Evolutionary conservation across 2,329 filamentous ascomycete genomes (phyloP), one percentile per base, ranked within the genome.

Genomic region (Didymella segeticola): DNA sequence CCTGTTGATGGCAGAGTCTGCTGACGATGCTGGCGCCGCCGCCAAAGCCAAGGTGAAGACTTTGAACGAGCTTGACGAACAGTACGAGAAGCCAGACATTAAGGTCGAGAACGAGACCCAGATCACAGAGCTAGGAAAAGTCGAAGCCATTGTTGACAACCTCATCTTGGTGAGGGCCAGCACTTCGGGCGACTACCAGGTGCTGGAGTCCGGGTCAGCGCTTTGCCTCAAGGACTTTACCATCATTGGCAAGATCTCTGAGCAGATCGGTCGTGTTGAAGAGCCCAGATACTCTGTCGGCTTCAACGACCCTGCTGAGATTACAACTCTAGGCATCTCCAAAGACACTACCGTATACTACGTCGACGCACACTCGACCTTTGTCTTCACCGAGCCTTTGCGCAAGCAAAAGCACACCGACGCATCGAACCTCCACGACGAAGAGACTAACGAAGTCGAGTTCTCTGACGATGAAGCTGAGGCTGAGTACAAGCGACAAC

Each of bases 381-480:
- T 89, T 65, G 91, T 96, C 49, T 95, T 96, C 69, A 97, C 93
- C 0, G 85, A 95, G 71, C 86, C 88, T 6, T 79, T 98, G 52
- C 89, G 89, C 74, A 83, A 82, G 46, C 72, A 89, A 67, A 98
- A 96, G 77, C 91, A 92, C 55, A 95, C 91, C 9, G 95, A 99
- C 74, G 93, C 95, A 8, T 96, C 91, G 45, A 98, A 98, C 71
- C 83, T 96, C 48, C 89, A 96, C 74, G 95, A 98, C 63, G 95
- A 99, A 73, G 93, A 98, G 77, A 83, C 89, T 26, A 90, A 96
- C 30, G 93, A 98, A 71, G 84, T 91, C 64, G 95, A 98, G 70
- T 98, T 98, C 73, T 97, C 93, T 0, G 95, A 99, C 63, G 95
- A 99, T 67, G 95, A 99, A 76, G 89, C 90, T 63, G 95, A 99